phyloP scores from a whole-genome alignment of 2,329 filamentous ascomycete species.

The Colletotrichum sp. region DNA sequence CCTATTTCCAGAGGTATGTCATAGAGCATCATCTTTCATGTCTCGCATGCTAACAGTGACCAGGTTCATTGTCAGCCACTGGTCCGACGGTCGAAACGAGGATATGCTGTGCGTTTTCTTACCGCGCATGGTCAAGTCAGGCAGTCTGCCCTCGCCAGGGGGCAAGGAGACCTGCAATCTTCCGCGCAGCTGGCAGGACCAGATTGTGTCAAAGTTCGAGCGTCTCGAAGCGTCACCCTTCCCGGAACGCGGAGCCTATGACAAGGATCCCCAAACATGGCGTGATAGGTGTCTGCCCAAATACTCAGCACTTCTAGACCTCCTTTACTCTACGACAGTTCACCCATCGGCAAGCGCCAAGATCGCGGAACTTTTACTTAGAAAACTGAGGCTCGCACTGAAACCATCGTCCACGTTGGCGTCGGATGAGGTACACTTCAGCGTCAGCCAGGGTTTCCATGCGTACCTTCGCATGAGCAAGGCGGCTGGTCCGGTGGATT shows the following conservation, averaged over 20 bases:
- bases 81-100: constrained; percentile 70
- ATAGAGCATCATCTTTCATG: not conserved
- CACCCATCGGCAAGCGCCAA: constrained; percentile 71
- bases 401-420: constrained; percentile 63
- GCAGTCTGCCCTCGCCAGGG: constrained; percentile 57
- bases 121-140: constrained; percentile 65
- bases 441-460: constrained; percentile 76
- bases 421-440: constrained; percentile 72
- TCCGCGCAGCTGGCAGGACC: constrained; percentile 74
- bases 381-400: constrained; percentile 70
- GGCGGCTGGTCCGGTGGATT: constrained; percentile 62
- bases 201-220: constrained; percentile 74
- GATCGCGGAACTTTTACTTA: constrained; percentile 68
- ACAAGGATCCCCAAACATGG: constrained; percentile 67
- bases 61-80: constrained; percentile 78
- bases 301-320: constrained; percentile 69
- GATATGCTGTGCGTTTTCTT: constrained; percentile 72
- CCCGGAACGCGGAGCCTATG: constrained; percentile 66
- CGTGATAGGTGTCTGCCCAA: constrained; percentile 68
- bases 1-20: constrained; percentile 77
- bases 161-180: constrained; percentile 61
- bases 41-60: constrained; percentile 22
- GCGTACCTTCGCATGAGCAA: constrained; percentile 72
- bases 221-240: constrained; percentile 68
- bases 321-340: constrained; percentile 66